A percentile compares a stretch with the other conserved stretches of the same genome.
Evolutionary conservation across 768 basidiomycete species (phyloP).

Genomic region (Boletus rufocinnamomeus): DNA sequence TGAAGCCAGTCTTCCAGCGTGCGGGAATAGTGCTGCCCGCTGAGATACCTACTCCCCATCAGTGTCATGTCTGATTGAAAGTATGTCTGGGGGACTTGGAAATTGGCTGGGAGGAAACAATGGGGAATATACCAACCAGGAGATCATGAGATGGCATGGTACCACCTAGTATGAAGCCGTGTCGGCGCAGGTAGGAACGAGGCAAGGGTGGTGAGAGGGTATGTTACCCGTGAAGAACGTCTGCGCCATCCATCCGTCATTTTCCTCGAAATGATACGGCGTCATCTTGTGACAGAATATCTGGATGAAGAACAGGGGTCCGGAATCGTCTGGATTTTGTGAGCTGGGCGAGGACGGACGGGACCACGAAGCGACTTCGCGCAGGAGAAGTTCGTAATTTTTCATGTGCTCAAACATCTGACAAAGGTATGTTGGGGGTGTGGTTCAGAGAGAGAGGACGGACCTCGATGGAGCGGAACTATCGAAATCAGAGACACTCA

Average conservation of each 20-base stretch:
- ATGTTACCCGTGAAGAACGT: not conserved
- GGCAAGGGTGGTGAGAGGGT: not conserved
- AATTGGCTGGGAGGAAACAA: not conserved
- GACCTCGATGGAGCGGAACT: not conserved
- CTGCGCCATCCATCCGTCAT: not conserved
- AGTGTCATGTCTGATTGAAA: not conserved
- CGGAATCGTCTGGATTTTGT: not conserved
- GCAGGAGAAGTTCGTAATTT: not conserved
- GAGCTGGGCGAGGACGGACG: not conserved
- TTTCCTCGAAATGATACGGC: too few species aligned
- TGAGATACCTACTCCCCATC: not conserved
- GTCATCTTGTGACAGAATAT: not conserved
- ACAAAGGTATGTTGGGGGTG: not conserved
- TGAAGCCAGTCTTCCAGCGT: not conserved
- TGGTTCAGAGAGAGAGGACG: too few species aligned
- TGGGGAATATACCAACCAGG: not conserved
- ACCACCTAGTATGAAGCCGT: not conserved
- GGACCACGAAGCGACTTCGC: not conserved
- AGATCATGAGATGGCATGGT: not conserved
- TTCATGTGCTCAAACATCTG: not conserved
- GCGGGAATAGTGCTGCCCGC: not conserved
- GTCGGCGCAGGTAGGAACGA: not conserved
- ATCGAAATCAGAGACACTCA: not conserved
- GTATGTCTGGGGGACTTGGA: not conserved
- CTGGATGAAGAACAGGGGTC: not conserved